Evolutionary conservation across 208 protist species (phyloP).

Genomic region (Wallacemonas rigidus): DNA sequence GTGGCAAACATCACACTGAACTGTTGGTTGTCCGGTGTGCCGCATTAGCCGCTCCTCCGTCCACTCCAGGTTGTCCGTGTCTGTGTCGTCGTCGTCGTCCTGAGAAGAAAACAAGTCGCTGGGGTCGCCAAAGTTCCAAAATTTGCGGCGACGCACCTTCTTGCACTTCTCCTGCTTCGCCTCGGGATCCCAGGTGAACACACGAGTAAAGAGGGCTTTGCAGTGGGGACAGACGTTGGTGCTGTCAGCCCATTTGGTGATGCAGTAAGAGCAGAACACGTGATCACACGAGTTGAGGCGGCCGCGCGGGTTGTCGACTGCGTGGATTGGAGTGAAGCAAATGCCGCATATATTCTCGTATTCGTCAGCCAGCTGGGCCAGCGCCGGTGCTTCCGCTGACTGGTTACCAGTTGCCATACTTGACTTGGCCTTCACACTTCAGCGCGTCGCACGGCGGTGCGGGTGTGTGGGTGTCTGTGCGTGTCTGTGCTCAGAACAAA

Average conservation of each 20-base stretch:
- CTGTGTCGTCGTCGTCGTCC: conserved; percentile 39
- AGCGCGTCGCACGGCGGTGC: no score
- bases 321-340: conserved; percentile 78
- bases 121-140: conserved; percentile 37
- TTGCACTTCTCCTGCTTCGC: conserved; percentile 45
- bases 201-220: conserved; percentile 86
- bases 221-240: conserved; percentile 88
- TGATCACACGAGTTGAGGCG: conserved; percentile 84
- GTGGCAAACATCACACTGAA: conserved; percentile 70
- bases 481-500: no score
- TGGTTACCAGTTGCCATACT: no score
- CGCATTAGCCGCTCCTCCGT: conserved; percentile 1
- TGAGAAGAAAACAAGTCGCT: conserved; percentile 32
- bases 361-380: conserved; percentile 8
- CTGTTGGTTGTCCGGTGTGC: not conserved
- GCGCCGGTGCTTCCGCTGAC: no score
- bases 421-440: no score
- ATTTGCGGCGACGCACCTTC: conserved; percentile 86
- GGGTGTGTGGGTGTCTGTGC: no score
- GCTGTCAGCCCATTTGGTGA: conserved; percentile 77
- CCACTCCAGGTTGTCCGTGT: conserved; percentile 22
- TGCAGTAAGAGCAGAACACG: conserved; percentile 84
- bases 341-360: conserved; percentile 76
- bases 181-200: conserved; percentile 36
- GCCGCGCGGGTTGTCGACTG: conserved; percentile 75